phyloP scores from a whole-genome alignment of 2,329 filamentous ascomycete species.

The Calonectria pauciramosa region DNA sequence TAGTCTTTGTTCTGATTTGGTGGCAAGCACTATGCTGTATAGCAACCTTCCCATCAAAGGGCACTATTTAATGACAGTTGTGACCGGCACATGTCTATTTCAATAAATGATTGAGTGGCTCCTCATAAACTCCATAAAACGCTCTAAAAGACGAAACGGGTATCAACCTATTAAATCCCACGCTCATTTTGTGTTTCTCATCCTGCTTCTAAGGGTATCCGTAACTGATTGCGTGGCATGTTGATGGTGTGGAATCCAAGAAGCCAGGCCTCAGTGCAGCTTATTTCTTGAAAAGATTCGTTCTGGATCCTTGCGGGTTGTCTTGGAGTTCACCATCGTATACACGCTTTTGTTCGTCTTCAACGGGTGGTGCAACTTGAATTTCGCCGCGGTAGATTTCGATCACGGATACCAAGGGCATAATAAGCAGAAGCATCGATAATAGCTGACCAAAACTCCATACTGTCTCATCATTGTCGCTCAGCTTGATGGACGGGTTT shows the following conservation, averaged over 20 bases:
- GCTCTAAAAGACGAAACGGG: not conserved
- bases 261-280: slow-evolving; percentile 43
- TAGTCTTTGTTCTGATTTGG: not conserved
- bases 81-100: not conserved
- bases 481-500: slow-evolving; percentile 42
- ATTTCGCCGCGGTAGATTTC: slow-evolving; percentile 69
- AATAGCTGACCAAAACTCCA: slow-evolving; percentile 45
- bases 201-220: not conserved
- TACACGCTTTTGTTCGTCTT: slow-evolving; percentile 54
- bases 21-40: not conserved
- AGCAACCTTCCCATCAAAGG: not conserved
- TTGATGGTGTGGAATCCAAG: not conserved
- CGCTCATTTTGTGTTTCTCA: not conserved
- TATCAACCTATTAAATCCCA: slow-evolving; percentile 9
- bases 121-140: not conserved
- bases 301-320: slow-evolving; percentile 51
- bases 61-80: not conserved
- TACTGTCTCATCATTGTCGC: slow-evolving; percentile 39
- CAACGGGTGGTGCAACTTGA: slow-evolving; percentile 57
- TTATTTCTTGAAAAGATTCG: slow-evolving; percentile 53
- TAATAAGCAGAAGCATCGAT: slow-evolving; percentile 41
- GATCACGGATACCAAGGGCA: slow-evolving; percentile 65
- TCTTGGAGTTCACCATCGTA: slow-evolving; percentile 58
- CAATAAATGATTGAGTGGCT: not conserved
- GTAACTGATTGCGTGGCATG: not conserved